These are phyloP conservation scores for Lentinula novae-zelandiae DNA, from an alignment of 1,284 basidiomycete genomes.

Conservation along the genomic window DNA sequence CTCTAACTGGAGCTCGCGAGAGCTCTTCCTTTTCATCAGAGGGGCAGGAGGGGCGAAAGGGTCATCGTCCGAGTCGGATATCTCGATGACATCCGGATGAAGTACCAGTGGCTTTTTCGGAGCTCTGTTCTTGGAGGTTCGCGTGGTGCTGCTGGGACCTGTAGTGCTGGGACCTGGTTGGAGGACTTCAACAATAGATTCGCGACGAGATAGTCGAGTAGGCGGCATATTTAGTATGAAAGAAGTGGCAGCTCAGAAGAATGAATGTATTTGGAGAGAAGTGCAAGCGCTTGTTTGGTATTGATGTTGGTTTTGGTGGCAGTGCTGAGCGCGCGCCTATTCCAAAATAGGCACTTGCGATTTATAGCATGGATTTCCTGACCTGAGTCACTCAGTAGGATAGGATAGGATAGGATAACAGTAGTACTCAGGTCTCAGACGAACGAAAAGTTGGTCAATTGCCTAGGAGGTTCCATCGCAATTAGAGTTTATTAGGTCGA, in stretches of 20 bases:
- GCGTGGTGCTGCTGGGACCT: neutral
- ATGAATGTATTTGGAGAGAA: neutral
- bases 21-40: neutral
- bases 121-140: neutral
- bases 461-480: too few species aligned
- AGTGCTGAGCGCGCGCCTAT: neutral
- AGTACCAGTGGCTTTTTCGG: neutral
- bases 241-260: neutral
- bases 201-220: neutral
- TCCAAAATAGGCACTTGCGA: neutral
- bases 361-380: too few species aligned
- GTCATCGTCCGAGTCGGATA: constrained; percentile 6
- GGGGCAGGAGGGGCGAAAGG: neutral
- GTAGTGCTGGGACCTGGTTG: neutral
- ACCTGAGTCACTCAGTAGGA: too few species aligned
- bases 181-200: neutral
- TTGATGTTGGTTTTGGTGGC: neutral
- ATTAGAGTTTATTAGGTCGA: too few species aligned
- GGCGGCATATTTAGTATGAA: neutral
- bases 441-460: neutral
- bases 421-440: neutral
- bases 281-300: neutral
- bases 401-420: too few species aligned
- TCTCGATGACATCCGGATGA: constrained; percentile 5
- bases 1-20: constrained; percentile 1